Percentiles rank a stretch among this genome's conserved stretches.
These are phyloP conservation scores for Backusella tarrabulga DNA, from an alignment of 192 early-diverging fungal genomes.

Conservation along the genomic window DNA sequence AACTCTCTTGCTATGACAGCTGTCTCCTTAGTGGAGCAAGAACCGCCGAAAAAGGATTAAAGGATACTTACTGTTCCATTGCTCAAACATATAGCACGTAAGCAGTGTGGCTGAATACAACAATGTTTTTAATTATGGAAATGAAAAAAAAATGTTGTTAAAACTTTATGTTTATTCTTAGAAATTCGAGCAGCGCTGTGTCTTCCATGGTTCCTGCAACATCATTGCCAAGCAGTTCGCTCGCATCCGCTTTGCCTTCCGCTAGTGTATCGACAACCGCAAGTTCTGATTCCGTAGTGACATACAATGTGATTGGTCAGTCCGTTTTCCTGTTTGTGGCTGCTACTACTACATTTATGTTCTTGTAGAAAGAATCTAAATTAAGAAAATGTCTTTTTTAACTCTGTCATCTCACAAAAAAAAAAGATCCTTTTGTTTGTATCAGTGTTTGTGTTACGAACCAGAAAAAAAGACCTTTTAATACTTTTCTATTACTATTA, in stretches of 20 bases:
- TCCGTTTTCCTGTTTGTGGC: not conserved
- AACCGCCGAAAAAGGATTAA: not conserved
- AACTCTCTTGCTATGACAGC: slow-evolving; percentile 30
- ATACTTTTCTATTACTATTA: not conserved
- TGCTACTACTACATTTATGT: not conserved
- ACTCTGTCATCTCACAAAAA: not conserved
- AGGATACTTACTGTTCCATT: slow-evolving; percentile 16
- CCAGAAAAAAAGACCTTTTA: not conserved
- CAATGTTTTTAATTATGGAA: not conserved
- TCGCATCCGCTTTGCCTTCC: not conserved
- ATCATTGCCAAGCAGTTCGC: not conserved
- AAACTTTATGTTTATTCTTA: not conserved
- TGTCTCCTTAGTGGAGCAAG: slow-evolving; percentile 13
- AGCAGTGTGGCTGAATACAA: not conserved
- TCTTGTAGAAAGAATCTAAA: not conserved
- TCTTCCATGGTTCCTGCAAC: not conserved
- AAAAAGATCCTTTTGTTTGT: not conserved
- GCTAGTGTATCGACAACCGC: not conserved
- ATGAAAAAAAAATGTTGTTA: not conserved
- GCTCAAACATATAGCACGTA: slow-evolving; percentile 15
- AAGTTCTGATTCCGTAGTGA: not conserved
- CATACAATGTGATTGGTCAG: not conserved
- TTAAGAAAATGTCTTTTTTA: not conserved
- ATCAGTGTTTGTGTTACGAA: not conserved
- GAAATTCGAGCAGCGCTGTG: not conserved